Conservation (phyloP, 2,329 filamentous ascomycete species). For the Trichoderma pleuroti region DNA sequence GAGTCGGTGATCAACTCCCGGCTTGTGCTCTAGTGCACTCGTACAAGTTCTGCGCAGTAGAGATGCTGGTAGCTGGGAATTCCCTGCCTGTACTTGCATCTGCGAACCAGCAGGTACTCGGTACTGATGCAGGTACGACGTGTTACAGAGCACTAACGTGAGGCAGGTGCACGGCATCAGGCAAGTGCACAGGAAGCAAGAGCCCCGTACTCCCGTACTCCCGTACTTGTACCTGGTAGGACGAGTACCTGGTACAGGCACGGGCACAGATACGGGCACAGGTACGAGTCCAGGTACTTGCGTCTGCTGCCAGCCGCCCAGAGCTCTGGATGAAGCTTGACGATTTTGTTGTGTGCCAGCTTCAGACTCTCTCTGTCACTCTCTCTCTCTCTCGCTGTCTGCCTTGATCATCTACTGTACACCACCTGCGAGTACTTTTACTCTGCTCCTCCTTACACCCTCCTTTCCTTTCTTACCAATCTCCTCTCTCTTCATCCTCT, state of each 20-base stretch:
- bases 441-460: neutral
- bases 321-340: neutral
- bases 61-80: neutral
- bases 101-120: neutral
- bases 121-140: conserved; percentile 11
- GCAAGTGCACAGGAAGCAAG: neutral
- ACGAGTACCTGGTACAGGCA: neutral
- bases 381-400: neutral
- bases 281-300: neutral
- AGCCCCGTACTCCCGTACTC: neutral
- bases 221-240: neutral
- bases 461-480: neutral
- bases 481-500: neutral
- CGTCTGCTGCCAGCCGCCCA: neutral
- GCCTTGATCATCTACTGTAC: neutral
- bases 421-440: neutral
- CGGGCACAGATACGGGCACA: neutral
- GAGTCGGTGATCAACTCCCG: conserved; percentile 14
- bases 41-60: neutral
- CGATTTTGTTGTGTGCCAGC: neutral
- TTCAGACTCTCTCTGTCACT: neutral
- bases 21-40: neutral
- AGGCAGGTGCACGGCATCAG: conserved; percentile 1
- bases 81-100: neutral
- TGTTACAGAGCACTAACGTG: neutral